Conservation (phyloP, 2,329 filamentous ascomycete species). For the Aspergillus oerlinghausenensis region DNA sequence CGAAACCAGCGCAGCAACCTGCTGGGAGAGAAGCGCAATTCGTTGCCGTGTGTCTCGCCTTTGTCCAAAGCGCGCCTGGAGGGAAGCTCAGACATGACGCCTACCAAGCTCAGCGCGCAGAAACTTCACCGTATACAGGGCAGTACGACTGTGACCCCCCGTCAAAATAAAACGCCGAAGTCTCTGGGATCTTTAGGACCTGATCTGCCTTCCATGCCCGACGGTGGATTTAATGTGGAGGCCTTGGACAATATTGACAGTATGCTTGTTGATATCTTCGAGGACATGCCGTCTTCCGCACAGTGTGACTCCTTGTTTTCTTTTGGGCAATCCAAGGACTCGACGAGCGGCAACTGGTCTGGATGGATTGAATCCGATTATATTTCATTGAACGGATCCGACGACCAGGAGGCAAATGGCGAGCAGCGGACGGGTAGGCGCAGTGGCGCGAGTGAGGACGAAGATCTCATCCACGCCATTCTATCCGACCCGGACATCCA, state of each 20-base stretch:
- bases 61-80: slow-evolving; percentile 23
- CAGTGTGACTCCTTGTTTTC: slow-evolving; percentile 25
- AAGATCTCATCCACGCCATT: slow-evolving; percentile 34
- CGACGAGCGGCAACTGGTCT: slow-evolving; percentile 27
- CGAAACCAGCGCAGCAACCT: slow-evolving; percentile 48
- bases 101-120: slow-evolving; percentile 30
- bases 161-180: slow-evolving; percentile 21
- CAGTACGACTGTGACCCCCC: slow-evolving; percentile 16
- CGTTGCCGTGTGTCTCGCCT: slow-evolving; percentile 35
- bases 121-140: slow-evolving; percentile 31
- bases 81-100: slow-evolving; percentile 15
- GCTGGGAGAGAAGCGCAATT: slow-evolving; percentile 31
- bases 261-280: slow-evolving; percentile 37
- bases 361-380: slow-evolving; percentile 36
- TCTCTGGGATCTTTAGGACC: slow-evolving; percentile 18
- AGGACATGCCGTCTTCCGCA: slow-evolving; percentile 22
- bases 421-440: background rate
- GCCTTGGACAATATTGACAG: slow-evolving; percentile 30
- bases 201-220: slow-evolving; percentile 17
- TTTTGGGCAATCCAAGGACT: slow-evolving; percentile 23
- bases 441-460: slow-evolving; percentile 15
- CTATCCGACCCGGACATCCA: slow-evolving; percentile 30
- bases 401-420: slow-evolving; percentile 16
- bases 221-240: slow-evolving; percentile 21
- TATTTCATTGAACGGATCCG: slow-evolving; percentile 28